These are phyloP conservation scores for Euphorbia schlechtendalii DNA, from an alignment of 441 rosid species.

Conservation along the genomic window DNA sequence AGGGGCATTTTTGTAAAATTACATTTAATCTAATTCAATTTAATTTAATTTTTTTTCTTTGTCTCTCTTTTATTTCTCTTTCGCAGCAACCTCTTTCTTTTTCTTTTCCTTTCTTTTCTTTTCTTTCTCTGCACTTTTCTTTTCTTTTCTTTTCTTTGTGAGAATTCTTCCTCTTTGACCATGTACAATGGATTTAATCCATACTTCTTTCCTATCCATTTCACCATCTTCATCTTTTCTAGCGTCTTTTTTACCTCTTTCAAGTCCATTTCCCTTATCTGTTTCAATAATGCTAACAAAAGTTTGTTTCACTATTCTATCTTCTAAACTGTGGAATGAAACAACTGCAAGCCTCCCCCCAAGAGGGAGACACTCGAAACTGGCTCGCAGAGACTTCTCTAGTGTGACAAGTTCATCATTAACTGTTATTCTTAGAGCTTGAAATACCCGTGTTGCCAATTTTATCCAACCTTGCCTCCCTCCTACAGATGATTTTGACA, in stretches of 20 bases:
- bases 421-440: slow-evolving; percentile 85
- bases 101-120: too few relatives aligned
- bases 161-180: slow-evolving; percentile 64
- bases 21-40: too few relatives aligned
- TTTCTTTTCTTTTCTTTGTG: too few relatives aligned
- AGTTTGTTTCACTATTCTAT: slow-evolving; percentile 82
- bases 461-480: slow-evolving; percentile 97
- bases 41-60: too few relatives aligned
- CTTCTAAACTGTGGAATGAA: slow-evolving; percentile 95
- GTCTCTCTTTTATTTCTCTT: too few relatives aligned
- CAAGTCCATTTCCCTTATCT: slow-evolving; percentile 18
- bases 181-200: slow-evolving; percentile 59
- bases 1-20: too few relatives aligned
- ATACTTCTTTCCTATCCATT: too few relatives aligned
- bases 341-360: slow-evolving; percentile 90
- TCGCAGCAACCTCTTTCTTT: too few relatives aligned
- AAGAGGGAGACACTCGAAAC: too few relatives aligned
- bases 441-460: slow-evolving; percentile 88
- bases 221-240: too few relatives aligned
- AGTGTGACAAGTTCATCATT: slow-evolving; percentile 83
- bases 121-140: too few relatives aligned
- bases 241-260: slow-evolving; percentile 20
- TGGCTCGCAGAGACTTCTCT: too few relatives aligned
- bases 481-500: slow-evolving; percentile 28
- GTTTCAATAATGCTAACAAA: slow-evolving; percentile 77